Percentiles rank a stretch among this genome's conserved stretches.
Conservation (phyloP, 1,284 basidiomycete genomes). For the Trichosporon sp. region DNA sequence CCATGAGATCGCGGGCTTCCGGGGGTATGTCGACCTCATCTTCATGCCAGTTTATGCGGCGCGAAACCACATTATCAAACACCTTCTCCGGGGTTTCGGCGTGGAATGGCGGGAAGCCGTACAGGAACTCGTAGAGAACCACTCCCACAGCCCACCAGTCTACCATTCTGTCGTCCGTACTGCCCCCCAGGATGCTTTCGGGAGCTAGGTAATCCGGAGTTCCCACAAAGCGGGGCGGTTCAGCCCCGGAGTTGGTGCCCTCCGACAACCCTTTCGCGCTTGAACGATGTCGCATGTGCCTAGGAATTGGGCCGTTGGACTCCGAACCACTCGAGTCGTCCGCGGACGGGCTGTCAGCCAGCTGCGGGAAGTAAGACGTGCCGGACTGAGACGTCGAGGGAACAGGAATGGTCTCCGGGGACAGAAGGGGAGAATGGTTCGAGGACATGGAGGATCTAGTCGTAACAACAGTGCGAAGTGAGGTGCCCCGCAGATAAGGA, state of each 20-base stretch:
- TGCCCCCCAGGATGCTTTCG: conserved; percentile 91
- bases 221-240: conserved; percentile 78
- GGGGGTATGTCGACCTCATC: conserved; percentile 84
- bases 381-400: conserved; percentile 52
- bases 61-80: conserved; percentile 97
- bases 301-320: conserved; percentile 68
- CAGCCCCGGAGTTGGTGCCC: conserved; percentile 57
- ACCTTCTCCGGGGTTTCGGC: conserved; percentile 94
- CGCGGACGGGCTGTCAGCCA: conserved; percentile 40
- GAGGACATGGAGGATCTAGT: conserved; percentile 64
- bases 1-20: conserved; percentile 88
- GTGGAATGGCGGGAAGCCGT: conserved; percentile 95
- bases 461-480: conserved; percentile 45
- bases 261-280: conserved; percentile 52
- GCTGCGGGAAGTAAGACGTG: conserved; percentile 65
- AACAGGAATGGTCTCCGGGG: conserved; percentile 46
- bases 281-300: conserved; percentile 59
- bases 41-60: conserved; percentile 85
- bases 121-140: conserved; percentile 97
- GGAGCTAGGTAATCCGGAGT: conserved; percentile 96
- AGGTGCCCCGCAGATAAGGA: conserved; percentile 48
- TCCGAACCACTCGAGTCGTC: conserved; percentile 88
- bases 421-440: conserved; percentile 46
- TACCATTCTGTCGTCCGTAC: conserved; percentile 89
- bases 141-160: conserved; percentile 99